Conservation (phyloP, 352 stramenopile species). For the Elongisporangium prolatum region DNA sequence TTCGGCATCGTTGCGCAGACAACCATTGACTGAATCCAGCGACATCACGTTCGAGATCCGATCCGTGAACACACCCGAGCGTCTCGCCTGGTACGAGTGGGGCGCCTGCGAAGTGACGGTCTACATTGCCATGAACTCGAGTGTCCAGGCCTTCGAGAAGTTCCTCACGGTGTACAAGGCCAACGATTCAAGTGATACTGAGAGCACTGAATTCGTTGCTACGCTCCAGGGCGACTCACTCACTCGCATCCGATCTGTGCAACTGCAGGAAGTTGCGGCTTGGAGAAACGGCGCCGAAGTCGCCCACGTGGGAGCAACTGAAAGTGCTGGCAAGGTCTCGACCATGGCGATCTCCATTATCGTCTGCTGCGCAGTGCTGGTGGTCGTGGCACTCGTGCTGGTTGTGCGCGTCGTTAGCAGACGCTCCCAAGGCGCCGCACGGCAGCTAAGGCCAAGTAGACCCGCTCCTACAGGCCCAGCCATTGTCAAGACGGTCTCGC, state of each 20-base stretch:
- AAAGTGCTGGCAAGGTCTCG: slow-evolving; percentile 11
- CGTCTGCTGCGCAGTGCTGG: slow-evolving; percentile 22
- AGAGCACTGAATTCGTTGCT: slow-evolving; percentile 17
- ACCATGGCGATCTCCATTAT: slow-evolving; percentile 20
- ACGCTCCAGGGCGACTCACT: slow-evolving; percentile 23
- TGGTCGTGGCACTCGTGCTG: slow-evolving; percentile 23
- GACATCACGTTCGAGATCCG: slow-evolving; percentile 28
- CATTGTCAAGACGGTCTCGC: slow-evolving; percentile 15
- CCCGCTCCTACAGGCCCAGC: slow-evolving; percentile 6
- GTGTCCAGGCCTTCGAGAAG: slow-evolving; percentile 29
- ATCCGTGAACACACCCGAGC: slow-evolving; percentile 19
- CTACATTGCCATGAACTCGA: slow-evolving; percentile 33
- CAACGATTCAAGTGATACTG: slow-evolving; percentile 2
- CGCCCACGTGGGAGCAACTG: slow-evolving; percentile 21
- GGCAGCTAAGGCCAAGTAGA: slow-evolving; percentile 13
- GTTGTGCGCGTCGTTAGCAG: slow-evolving; percentile 25
- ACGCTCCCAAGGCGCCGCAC: slow-evolving; percentile 11
- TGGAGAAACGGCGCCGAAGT: slow-evolving; percentile 34
- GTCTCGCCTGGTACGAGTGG: slow-evolving; percentile 31
- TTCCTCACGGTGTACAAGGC: slow-evolving; percentile 30
- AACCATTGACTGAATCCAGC: background rate
- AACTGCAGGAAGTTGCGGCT: slow-evolving; percentile 27
- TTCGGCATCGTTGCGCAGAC: background rate
- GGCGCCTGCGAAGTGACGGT: slow-evolving; percentile 26
- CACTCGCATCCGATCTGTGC: slow-evolving; percentile 24